Percentiles rank a stretch among this genome's conserved stretches.
Evolutionary conservation across 306 rosid species (phyloP).

Genomic region (Gleditsia sinensis): DNA sequence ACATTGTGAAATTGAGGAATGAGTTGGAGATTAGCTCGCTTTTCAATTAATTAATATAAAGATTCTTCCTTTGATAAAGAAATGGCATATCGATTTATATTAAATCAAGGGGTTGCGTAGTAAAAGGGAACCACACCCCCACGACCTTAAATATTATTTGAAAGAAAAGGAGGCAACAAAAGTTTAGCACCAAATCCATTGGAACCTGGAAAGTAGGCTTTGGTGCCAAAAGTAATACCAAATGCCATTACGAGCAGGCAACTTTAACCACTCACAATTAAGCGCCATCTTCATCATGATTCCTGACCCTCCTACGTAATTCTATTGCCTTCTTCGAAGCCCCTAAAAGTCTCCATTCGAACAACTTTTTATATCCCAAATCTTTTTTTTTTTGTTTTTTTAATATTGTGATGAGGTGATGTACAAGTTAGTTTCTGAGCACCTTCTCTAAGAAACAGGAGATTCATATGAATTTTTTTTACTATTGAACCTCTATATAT

Average conservation of each 20-base stretch:
- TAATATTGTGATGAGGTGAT: no score
- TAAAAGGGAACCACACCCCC: slow-evolving; percentile 44
- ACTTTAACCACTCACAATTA: slow-evolving; percentile 33
- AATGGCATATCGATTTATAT: slow-evolving; percentile 26
- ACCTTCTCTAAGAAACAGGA: no score
- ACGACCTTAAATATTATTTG: slow-evolving; percentile 21
- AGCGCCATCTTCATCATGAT: slow-evolving; percentile 2
- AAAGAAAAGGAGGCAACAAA: slow-evolving; percentile 39
- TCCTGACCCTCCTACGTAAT: background rate
- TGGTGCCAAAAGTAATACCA: slow-evolving; percentile 43
- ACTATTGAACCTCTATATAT: no score
- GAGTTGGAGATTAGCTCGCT: slow-evolving; percentile 49
- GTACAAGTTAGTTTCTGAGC: no score
- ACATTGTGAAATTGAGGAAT: slow-evolving; percentile 43
- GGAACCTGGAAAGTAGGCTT: slow-evolving; percentile 57
- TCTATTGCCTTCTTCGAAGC: slow-evolving; percentile 29
- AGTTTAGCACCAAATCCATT: slow-evolving; percentile 43
- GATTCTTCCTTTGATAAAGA: slow-evolving; percentile 57
- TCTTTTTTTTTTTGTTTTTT: no score
- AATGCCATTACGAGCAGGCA: slow-evolving; percentile 44
- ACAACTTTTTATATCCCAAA: no score
- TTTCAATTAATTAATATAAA: slow-evolving; percentile 44
- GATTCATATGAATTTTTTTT: no score
- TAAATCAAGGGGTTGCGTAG: slow-evolving; percentile 34
- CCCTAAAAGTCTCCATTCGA: no score